Base-by-base conservation (phyloP, 2,329 filamentous ascomycete genomes). In the Hymenoscyphus linearis region DNA sequence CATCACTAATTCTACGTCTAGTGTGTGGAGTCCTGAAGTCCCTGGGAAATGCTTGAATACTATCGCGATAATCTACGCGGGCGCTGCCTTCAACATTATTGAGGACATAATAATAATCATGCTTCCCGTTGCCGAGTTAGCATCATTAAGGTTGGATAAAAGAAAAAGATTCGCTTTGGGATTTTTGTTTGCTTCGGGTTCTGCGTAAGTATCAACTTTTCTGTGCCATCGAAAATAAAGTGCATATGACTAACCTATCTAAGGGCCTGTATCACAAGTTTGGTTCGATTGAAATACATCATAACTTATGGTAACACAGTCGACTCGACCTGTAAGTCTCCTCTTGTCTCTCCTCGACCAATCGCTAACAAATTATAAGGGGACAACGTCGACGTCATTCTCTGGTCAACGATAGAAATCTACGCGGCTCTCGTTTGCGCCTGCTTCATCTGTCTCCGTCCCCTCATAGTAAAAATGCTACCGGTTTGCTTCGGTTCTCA, bases 71-170 rank as follows among this genome's bases (percentile, higher is more conserved):
- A 86, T 87, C 67, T 82, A 88, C 10, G 84, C 85, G 5, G 88
- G 85, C 1, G 84, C 85, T 1, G 85, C 85, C 0, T 78, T 88
- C 58, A 88, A 88, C 73, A 86, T 89, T 65, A 82, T 86, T 59
- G 88, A 86, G 18, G 87, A 89, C 65, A 74, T 89, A 36, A 81
- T 84, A 44, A 83, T 89, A 35, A 76, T 89, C n/a, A 81, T 87
- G 52, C 76, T 88, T 13, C 86, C 85, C 0, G 84, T 88, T 75
- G 84, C 84, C 2, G 83, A 87, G 44, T 72, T 89, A 59, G 83
- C 83, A 3, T 77, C 79, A 47, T 84, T 89, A 79, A 82, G 82
- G 27, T 74, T 89, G 14, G 85, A 85, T 1, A 77, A 73, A 62
- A 87, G 85, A 64, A 86, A 89, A 67, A 89, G 88, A 73, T 78